phyloP scores from a whole-genome alignment of 2,329 filamentous ascomycete species.

The Metarhizium album region DNA sequence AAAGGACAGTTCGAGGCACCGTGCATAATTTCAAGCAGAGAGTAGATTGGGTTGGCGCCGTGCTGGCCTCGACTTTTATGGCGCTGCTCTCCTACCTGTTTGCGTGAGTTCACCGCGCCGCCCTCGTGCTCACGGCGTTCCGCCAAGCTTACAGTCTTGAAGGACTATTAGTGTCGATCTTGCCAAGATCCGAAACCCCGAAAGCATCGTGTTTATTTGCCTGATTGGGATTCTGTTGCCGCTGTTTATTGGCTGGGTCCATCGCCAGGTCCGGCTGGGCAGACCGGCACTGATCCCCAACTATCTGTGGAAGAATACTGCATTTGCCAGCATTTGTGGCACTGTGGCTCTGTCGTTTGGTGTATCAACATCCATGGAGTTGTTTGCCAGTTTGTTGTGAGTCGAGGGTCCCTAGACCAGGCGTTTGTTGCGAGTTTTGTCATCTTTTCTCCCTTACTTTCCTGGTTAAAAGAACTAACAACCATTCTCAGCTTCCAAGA shows the following conservation, averaged over 20 bases:
- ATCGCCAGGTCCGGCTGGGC: conserved; percentile 31
- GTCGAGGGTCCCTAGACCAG: conserved; percentile 7
- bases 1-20: conserved; percentile 14
- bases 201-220: conserved; percentile 34
- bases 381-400: conserved; percentile 38
- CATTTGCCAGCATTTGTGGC: conserved; percentile 45
- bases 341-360: conserved; percentile 35
- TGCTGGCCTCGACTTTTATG: conserved; percentile 34
- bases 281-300: conserved; percentile 51
- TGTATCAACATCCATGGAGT: conserved; percentile 34
- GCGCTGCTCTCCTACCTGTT: conserved; percentile 41
- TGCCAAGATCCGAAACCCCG: conserved; percentile 28
- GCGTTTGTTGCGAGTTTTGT: too few relatives aligned
- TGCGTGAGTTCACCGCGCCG: conserved; percentile 30
- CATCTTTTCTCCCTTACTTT: too few relatives aligned
- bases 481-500: conserved; percentile 35
- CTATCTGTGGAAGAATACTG: conserved; percentile 45
- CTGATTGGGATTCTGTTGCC: conserved; percentile 32
- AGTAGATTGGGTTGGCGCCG: conserved; percentile 44
- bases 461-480: too few relatives aligned
- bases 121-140: too few relatives aligned
- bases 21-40: conserved; percentile 20
- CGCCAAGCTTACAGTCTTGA: neutral
- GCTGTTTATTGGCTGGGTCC: conserved; percentile 43
- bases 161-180: conserved; percentile 27